A percentile compares a stretch with the other conserved stretches of the same genome.
Evolutionary conservation across 495 filamentous ascomycete species (phyloP).

Genomic region (Umbilicaria muhlenbergii): DNA sequence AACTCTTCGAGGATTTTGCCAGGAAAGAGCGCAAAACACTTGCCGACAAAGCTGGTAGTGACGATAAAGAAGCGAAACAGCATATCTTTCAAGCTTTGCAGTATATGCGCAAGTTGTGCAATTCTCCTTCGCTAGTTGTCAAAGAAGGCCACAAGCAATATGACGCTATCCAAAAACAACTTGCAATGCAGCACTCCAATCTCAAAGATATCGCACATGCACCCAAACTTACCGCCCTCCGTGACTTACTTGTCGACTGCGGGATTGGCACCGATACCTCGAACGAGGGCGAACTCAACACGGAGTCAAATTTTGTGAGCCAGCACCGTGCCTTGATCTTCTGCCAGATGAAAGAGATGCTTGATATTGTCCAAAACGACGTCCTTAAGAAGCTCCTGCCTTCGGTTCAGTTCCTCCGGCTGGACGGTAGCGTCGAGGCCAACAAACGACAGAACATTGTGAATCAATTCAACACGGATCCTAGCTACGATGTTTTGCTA

Average conservation of each 20-base stretch:
- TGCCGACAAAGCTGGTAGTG: constrained; percentile 55
- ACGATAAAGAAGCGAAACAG: constrained; percentile 82
- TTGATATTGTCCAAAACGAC: constrained; percentile 91
- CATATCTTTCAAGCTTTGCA: constrained; percentile 98
- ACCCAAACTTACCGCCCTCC: constrained; percentile 78
- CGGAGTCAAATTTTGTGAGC: constrained; percentile 68
- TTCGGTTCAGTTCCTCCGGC: constrained; percentile 71
- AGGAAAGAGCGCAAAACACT: constrained; percentile 82
- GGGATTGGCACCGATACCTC: constrained; percentile 65
- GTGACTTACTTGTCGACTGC: constrained; percentile 84
- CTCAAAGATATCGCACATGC: constrained; percentile 79
- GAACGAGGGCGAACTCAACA: constrained; percentile 39
- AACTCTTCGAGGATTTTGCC: constrained; percentile 88
- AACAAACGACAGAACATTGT: constrained; percentile 88
- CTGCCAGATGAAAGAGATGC: constrained; percentile 99
- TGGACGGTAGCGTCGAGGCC: constrained; percentile 84
- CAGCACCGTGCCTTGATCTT: constrained; percentile 93
- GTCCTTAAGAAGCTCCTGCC: constrained; percentile 78
- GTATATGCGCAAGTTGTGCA: constrained; percentile 98
- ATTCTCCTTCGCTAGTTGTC: constrained; percentile 88
- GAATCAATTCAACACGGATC: constrained; percentile 96
- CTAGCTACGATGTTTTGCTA: constrained; percentile 82
- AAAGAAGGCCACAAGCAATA: constrained; percentile 88
- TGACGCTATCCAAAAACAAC: constrained; percentile 58
- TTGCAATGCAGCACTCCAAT: constrained; percentile 54